Evolutionary conservation across 2,329 filamentous ascomycete species (phyloP).

Genomic region (Fonsecaea nubica): DNA sequence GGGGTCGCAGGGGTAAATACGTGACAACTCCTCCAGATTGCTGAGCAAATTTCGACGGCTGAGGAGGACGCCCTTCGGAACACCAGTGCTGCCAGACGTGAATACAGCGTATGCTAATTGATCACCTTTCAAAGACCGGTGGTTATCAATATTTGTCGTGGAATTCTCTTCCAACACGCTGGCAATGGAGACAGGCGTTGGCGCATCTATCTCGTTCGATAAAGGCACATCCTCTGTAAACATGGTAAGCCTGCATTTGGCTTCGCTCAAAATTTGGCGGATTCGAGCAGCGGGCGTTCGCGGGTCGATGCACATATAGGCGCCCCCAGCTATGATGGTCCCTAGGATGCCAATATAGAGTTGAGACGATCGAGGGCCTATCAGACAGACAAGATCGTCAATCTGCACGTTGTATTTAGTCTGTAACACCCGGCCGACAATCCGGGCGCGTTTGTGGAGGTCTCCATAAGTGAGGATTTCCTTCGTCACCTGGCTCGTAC

Average conservation of each 20-base stretch:
- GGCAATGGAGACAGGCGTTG: slow-evolving; percentile 9
- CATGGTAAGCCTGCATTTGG: slow-evolving; percentile 44
- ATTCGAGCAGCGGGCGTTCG: slow-evolving; percentile 70
- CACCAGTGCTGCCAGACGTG: slow-evolving; percentile 82
- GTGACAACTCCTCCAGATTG: slow-evolving; percentile 72
- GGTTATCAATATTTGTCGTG: too few species aligned
- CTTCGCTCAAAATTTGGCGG: slow-evolving; percentile 66
- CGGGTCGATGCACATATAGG: slow-evolving; percentile 79
- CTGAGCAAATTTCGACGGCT: slow-evolving; percentile 77
- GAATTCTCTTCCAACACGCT: slow-evolving; percentile 6
- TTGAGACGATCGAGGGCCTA: slow-evolving; percentile 76
- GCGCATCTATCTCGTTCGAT: not conserved
- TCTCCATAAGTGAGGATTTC: slow-evolving; percentile 66
- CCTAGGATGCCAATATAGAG: slow-evolving; percentile 78
- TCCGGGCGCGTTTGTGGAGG: slow-evolving; percentile 70
- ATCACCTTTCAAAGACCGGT: slow-evolving; percentile 43
- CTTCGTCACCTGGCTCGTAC: slow-evolving; percentile 41
- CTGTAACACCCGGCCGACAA: slow-evolving; percentile 64
- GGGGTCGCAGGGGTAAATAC: slow-evolving; percentile 66
- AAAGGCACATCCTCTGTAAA: not conserved
- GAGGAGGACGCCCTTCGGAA: slow-evolving; percentile 79
- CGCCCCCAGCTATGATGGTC: slow-evolving; percentile 74
- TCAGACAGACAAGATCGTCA: slow-evolving; percentile 71
- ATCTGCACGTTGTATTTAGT: slow-evolving; percentile 52
- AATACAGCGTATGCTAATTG: slow-evolving; percentile 78